Percentiles rank a stretch among this genome's conserved stretches.
These are phyloP conservation scores for Agapanthus africanus DNA, from an alignment of 106 monocot genomes.

Conservation along the genomic window DNA sequence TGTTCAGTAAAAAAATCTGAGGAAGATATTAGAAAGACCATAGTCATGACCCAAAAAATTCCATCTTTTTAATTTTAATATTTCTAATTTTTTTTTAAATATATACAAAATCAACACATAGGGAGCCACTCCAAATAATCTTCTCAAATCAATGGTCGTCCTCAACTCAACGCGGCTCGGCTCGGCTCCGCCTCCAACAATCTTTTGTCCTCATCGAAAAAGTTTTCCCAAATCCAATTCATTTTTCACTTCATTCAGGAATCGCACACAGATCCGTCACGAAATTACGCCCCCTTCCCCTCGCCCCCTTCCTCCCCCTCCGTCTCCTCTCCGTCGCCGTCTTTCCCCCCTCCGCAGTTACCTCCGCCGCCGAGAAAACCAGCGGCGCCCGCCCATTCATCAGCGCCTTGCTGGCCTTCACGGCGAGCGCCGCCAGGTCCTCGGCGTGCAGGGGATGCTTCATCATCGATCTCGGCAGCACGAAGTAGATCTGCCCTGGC, in stretches of 20 bases:
- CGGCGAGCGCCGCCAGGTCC: conserved; percentile 37
- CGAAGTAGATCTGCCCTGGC: conserved; percentile 36
- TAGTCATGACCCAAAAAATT: too few relatives aligned
- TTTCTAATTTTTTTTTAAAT: too few relatives aligned
- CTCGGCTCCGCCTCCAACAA: too few relatives aligned
- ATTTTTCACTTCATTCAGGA: background rate
- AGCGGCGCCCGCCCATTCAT: conserved; percentile 8
- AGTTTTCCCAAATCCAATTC: too few relatives aligned
- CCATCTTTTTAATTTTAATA: too few relatives aligned
- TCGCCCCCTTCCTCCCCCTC: background rate
- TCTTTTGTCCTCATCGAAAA: too few relatives aligned
- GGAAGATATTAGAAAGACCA: too few relatives aligned
- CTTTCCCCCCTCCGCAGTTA: background rate
- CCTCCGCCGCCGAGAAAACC: conserved; percentile 14
- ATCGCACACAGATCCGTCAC: background rate
- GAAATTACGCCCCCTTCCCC: background rate
- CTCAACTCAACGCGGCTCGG: too few relatives aligned
- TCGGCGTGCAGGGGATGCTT: conserved; percentile 18
- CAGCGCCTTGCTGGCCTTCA: conserved; percentile 26
- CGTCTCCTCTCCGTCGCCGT: background rate
- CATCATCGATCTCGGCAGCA: conserved; percentile 34
- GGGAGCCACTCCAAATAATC: too few relatives aligned
- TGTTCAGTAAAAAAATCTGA: too few relatives aligned
- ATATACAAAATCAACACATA: too few relatives aligned
- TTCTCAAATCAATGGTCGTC: too few relatives aligned